These are phyloP conservation scores for Monosporozyma servazzii DNA, from an alignment of 805 yeast species.

Conservation along the genomic window DNA sequence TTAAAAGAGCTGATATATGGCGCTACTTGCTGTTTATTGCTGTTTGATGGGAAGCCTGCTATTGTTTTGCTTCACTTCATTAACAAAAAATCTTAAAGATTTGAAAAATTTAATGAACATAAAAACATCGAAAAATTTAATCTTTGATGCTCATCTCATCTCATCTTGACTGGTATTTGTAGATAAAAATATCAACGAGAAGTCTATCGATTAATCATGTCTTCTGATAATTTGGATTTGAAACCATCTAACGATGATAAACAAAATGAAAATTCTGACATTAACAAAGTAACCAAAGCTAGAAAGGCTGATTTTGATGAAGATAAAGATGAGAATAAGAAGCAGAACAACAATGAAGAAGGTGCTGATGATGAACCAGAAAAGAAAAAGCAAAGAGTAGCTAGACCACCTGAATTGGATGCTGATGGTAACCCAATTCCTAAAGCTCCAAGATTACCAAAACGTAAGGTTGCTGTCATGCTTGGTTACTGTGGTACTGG, in stretches of 20 bases:
- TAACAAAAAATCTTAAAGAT: not conserved
- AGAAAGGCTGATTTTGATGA: constrained; percentile 22
- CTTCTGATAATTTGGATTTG: constrained; percentile 7
- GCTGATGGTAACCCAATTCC: constrained; percentile 54
- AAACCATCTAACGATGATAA: constrained; percentile 27
- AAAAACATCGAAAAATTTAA: not conserved
- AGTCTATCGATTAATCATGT: not conserved
- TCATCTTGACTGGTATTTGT: not conserved
- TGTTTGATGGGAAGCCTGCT: too few species aligned
- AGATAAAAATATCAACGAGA: too few species aligned
- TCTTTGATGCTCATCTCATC: not conserved
- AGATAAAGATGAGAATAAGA: constrained; percentile 1
- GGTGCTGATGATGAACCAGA: constrained; percentile 8
- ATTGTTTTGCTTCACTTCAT: not conserved
- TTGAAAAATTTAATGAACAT: constrained; percentile 1
- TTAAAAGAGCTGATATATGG: too few species aligned
- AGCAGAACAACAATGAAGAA: constrained; percentile 1
- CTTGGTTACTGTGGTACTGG: constrained; percentile 96
- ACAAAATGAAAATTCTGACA: constrained; percentile 34
- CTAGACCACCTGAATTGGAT: constrained; percentile 32
- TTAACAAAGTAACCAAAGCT: constrained; percentile 28
- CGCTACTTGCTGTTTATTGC: too few species aligned
- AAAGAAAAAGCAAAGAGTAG: constrained; percentile 18
- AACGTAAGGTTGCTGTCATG: constrained; percentile 81
- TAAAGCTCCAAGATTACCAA: constrained; percentile 60